Percentiles rank a stretch among this genome's conserved stretches.
phyloP scores from a whole-genome alignment of 306 rosid genomes.

The Abrus pulchellus region DNA sequence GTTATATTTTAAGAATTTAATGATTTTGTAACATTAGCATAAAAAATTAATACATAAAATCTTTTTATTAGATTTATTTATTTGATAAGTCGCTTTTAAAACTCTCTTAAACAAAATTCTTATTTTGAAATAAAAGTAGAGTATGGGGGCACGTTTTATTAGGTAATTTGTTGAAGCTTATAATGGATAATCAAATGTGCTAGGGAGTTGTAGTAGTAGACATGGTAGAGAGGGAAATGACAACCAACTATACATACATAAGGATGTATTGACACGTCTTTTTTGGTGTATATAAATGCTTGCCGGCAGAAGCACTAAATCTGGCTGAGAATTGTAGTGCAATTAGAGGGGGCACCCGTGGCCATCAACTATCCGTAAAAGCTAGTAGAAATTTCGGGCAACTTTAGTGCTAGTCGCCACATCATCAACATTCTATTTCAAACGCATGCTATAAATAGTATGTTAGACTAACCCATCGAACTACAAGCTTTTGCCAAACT shows the following conservation, averaged over 20 bases:
- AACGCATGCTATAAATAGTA: conserved; percentile 46
- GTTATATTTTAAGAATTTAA: too few species aligned
- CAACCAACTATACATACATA: conserved; percentile 3
- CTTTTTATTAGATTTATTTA: too few species aligned
- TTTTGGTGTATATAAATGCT: conserved; percentile 31
- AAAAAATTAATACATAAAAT: too few species aligned
- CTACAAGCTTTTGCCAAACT: conserved; percentile 11
- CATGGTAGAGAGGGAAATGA: neutral
- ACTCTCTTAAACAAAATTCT: too few species aligned
- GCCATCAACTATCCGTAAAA: conserved; percentile 23
- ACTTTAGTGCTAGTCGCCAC: conserved; percentile 37
- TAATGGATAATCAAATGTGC: conserved; percentile 29
- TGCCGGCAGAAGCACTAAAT: conserved; percentile 60
- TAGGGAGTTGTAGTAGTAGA: neutral
- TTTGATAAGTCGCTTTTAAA: too few species aligned
- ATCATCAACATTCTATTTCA: conserved; percentile 4
- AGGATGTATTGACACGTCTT: conserved; percentile 44
- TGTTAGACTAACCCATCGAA: conserved; percentile 22
- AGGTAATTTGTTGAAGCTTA: conserved; percentile 32
- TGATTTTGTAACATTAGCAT: too few species aligned
- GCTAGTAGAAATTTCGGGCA: conserved; percentile 43
- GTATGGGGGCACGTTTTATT: conserved; percentile 35
- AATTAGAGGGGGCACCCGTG: conserved; percentile 48
- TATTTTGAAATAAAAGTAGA: neutral
- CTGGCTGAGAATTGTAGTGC: conserved; percentile 47